Evolutionary conservation across 164 flowering plant species (phyloP), one percentile per base, ranked within the genome.

Genomic region (Vitis rupestris): DNA sequence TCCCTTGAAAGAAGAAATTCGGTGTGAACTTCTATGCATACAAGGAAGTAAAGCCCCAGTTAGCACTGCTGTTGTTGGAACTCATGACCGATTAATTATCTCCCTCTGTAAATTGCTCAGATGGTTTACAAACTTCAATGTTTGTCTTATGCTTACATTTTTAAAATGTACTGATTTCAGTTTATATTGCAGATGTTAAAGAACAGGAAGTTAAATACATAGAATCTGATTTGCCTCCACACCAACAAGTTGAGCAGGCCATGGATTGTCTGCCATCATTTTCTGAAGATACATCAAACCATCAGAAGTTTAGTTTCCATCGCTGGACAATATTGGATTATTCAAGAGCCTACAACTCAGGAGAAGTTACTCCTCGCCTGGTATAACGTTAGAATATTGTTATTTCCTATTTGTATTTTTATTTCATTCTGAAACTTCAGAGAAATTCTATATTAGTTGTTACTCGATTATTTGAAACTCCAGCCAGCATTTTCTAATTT

Each of bases 261-360:
- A 51, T 81, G 3, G 76, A 81, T 15, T 90, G 93, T 63, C 70
- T 94, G 68, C 81, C 89, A 67, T 51, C 31, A 30, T 10, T 71
- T 15, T 7, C 79, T 9, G 76, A 68, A 50, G 65, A 52, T 19
- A 53, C 16, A 50, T 15, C 23, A n/a, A 19, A 72, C 69, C 56
- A 55, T 62, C 60, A 50, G 47, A 59, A 77, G 11, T 71, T 67
- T 61, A 59, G 61, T 49, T 92, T 91, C 61, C 80, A 53, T 2
- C 89, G 87, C 11, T 85, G 97, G 98, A 89, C 92, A 37, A 81
- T 92, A 64, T 53, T 76, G 80, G 99, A 94, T 72, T 94, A 90
- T 69, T 80, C 96, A 61, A 84, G 74, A 70, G 94, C 97, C 29
- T 94, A 92, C 70, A 58, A 10, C 23, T 86, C 92, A 5, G 79